Conservation (phyloP, 75 land plant genomes). For the Sequoiadendron giganteum region DNA sequence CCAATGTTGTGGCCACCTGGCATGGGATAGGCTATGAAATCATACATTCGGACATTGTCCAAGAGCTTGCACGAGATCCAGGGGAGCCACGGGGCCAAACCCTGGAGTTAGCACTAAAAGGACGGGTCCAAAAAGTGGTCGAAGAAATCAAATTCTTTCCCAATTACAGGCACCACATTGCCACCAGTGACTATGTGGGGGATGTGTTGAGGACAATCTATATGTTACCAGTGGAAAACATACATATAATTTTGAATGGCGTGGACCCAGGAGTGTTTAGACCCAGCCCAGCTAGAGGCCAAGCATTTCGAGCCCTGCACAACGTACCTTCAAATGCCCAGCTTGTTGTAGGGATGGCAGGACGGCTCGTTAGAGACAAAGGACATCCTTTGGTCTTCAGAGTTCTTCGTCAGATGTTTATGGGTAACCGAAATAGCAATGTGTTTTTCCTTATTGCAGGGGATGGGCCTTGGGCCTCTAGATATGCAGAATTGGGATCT, state of each 20-base stretch:
- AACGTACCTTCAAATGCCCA: conserved; percentile 40
- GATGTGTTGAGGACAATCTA: conserved; percentile 67
- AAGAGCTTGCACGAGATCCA: conserved; percentile 55
- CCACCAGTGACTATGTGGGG: conserved; percentile 63
- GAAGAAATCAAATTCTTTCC: conserved; percentile 68
- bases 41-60: conserved; percentile 55
- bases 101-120: no score
- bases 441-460: conserved; percentile 36
- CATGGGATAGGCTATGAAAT: conserved; percentile 46
- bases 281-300: conserved; percentile 21
- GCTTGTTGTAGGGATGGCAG: conserved; percentile 67
- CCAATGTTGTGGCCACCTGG: conserved; percentile 38
- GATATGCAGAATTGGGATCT: conserved; percentile 39
- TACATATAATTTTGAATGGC: conserved; percentile 74
- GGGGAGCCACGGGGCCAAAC: conserved; percentile 24
- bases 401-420: conserved; percentile 26
- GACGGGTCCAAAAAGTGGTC: conserved; percentile 23
- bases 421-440: conserved; percentile 12
- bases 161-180: conserved; percentile 63
- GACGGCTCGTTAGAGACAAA: conserved; percentile 59
- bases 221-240: conserved; percentile 57
- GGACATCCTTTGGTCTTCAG: conserved; percentile 79
- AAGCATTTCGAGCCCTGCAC: conserved; percentile 36
- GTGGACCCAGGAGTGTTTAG: conserved; percentile 30
- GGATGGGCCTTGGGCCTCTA: conserved; percentile 38